Percentiles rank a stretch among this genome's conserved stretches.
phyloP scores from a whole-genome alignment of 805 yeast genomes.

The Wickerhamiella azymoides region DNA sequence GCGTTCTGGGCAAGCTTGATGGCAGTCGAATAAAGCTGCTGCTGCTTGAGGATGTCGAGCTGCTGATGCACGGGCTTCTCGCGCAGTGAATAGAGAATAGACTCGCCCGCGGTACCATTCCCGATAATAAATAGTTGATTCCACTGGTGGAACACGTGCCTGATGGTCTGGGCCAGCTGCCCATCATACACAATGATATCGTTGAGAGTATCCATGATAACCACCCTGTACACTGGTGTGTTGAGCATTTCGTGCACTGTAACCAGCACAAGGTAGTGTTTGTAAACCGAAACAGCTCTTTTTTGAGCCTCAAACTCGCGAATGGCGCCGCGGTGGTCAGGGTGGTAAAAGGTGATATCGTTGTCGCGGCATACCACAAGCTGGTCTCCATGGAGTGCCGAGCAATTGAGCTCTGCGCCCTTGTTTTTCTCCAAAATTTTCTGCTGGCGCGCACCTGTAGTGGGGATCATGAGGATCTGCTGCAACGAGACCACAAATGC shows the following conservation, averaged over 20 bases:
- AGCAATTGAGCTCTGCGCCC: conserved; percentile 36
- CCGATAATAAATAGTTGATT: conserved; percentile 47
- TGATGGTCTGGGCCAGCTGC: conserved; percentile 51
- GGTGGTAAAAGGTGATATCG: conserved; percentile 47
- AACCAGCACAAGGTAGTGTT: conserved; percentile 39
- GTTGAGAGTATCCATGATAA: conserved; percentile 56
- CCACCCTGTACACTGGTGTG: conserved; percentile 37
- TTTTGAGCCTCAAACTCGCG: conserved; percentile 46
- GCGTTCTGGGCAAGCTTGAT: conserved; percentile 43
- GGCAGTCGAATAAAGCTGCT: conserved; percentile 63
- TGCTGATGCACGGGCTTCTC: conserved; percentile 58
- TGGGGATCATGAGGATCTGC: conserved; percentile 53
- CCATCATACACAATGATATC: conserved; percentile 58
- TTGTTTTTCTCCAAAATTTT: conserved; percentile 30
- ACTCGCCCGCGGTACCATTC: conserved; percentile 37
- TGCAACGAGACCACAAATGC: conserved; percentile 66
- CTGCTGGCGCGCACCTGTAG: conserved; percentile 57
- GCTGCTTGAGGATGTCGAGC: conserved; percentile 49
- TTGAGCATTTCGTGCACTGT: conserved; percentile 13
- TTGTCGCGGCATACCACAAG: conserved; percentile 53
- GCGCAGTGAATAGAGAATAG: conserved; percentile 50
- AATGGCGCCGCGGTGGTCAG: conserved; percentile 28
- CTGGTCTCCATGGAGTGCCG: conserved; percentile 31
- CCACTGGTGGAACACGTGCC: conserved; percentile 44
- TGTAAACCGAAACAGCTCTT: conserved; percentile 35